Evolutionary conservation across 192 early-diverging fungal genomes (phyloP), one percentile per base, ranked within the genome.

Genomic region (Coemansia sp.): DNA sequence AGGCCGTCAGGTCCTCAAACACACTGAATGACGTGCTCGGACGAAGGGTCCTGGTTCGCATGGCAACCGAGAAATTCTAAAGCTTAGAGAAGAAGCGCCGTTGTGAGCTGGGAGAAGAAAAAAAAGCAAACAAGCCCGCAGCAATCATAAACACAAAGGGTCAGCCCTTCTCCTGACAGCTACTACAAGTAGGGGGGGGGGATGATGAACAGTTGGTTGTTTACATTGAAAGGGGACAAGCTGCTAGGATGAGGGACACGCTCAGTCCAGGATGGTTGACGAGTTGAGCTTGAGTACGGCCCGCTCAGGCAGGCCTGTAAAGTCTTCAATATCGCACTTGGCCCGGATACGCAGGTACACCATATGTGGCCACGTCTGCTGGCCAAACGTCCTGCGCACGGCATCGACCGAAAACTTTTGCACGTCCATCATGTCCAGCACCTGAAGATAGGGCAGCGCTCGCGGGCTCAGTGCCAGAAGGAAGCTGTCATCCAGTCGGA

Each of bases 341-440:
- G 64, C 64, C 18, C 63, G 36, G 31, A 75, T 67, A 5, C 71
- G 50, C 58, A 75, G 44, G 37, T 75, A 75, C 36, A 47, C 54
- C 21, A 75, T 52, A 19, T 64, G 44, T 19, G 71, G 71, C 71
- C 71, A 75, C 23, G 19, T 27, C 39, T 63, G 49, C 47, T 53
- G 38, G 39, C 59, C 60, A 52, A 75, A 75, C 7, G 64, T 63
- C 40, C 25, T 62, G n/a, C 45, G 50, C 37, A 67, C 60, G 2
- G 56, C 65, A 2, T 51, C 64, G 4, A 44, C 44, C 5, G 64
- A 64, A 40, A 75, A 75, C 64, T 53, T 64, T 63, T 64, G 65
- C 28, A 75, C 71, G 40, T 75, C 64, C 65, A 67, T 64, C 59
- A 75, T 59, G 44, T 75, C 71, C 17, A 75, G 55, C 10, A 75